Percentiles rank a stretch among this genome's conserved stretches.
Conservation (phyloP, 2,329 filamentous ascomycete genomes). For the Fusarium poae region DNA sequence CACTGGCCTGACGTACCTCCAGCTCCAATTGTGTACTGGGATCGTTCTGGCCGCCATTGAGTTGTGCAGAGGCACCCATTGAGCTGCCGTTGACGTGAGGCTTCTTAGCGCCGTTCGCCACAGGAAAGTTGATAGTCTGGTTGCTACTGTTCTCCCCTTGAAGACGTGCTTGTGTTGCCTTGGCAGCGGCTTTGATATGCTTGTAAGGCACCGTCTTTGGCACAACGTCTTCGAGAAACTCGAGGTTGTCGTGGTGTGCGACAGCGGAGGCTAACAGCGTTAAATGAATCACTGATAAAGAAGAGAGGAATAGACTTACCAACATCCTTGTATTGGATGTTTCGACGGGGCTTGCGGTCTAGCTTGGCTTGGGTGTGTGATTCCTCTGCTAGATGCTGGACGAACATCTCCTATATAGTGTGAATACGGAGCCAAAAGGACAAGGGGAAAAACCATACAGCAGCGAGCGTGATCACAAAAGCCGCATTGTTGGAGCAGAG, state of each 20-base stretch:
- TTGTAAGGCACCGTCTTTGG: slow-evolving; percentile 87
- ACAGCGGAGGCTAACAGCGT: slow-evolving; percentile 78
- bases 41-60: slow-evolving; percentile 54
- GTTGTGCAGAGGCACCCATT: slow-evolving; percentile 39
- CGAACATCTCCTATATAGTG: slow-evolving; percentile 84
- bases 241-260: slow-evolving; percentile 89
- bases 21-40: slow-evolving; percentile 67
- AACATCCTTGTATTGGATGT: slow-evolving; percentile 96
- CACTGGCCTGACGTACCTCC: slow-evolving; percentile 64
- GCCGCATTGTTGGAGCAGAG: slow-evolving; percentile 94
- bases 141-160: slow-evolving; percentile 57
- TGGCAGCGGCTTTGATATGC: slow-evolving; percentile 76
- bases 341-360: slow-evolving; percentile 90
- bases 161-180: slow-evolving; percentile 62
- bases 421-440: slow-evolving; percentile 6
- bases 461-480: slow-evolving; percentile 92
- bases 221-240: slow-evolving; percentile 92
- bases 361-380: slow-evolving; percentile 89
- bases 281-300: slow-evolving; percentile 3
- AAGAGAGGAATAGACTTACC: slow-evolving; percentile 63
- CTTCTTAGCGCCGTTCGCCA: slow-evolving; percentile 49
- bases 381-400: slow-evolving; percentile 89
- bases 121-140: slow-evolving; percentile 38
- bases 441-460: slow-evolving; percentile 65
- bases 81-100: slow-evolving; percentile 51